Evolutionary conservation across 2,329 filamentous ascomycete genomes (phyloP), one percentile per base, ranked within the genome.

Genomic region (Colletotrichum limetticola): DNA sequence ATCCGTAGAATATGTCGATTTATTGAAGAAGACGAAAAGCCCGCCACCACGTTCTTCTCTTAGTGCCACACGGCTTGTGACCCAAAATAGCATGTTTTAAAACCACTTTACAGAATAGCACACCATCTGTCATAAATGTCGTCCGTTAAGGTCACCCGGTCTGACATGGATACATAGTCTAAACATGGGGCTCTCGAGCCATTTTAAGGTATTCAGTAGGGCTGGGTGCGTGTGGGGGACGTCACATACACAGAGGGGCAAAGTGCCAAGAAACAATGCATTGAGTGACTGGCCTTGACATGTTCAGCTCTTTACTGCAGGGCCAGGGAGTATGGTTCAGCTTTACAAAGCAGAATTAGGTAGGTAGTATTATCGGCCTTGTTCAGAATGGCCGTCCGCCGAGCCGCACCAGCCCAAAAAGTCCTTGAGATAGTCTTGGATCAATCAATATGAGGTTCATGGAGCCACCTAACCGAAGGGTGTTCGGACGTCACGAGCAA

Each of bases 211-310:
- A n/a, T 7, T n/a, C 8, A 32, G 55, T 59, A 53, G 32, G 64
- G 42, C 56, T 66, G 64, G 55, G 32, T n/a, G 37, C 49, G 37
- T 57, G 53, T 24, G 37, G 53, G 52, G 37, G 19, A 58, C 35
- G 28, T 32, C 7, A 57, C 55, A 35, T 35, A 16, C 32, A 58
- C 37, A 42, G n/a, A 26, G 53, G 19, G 22, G 16, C 24, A 7
- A 28, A n/a, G 16, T 66, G 55, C 64, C 64, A 53, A 66, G 64
- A 49, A 57, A 22, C 55, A 46, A 53, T 52, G 37, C 55, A 57
- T 32, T 32, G 9, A 12, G 30, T 57, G 26, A 32, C 26, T 32
- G 28, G 19, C 16, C 19, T 49, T 49, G 42, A n/a, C 42, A n/a
- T 49, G 16, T 19, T n/a, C 42, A 49, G 42, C 42, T 49, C 19